Conservation (phyloP, 2,329 filamentous ascomycete genomes). For the Atkinsonella hypoxylon region DNA sequence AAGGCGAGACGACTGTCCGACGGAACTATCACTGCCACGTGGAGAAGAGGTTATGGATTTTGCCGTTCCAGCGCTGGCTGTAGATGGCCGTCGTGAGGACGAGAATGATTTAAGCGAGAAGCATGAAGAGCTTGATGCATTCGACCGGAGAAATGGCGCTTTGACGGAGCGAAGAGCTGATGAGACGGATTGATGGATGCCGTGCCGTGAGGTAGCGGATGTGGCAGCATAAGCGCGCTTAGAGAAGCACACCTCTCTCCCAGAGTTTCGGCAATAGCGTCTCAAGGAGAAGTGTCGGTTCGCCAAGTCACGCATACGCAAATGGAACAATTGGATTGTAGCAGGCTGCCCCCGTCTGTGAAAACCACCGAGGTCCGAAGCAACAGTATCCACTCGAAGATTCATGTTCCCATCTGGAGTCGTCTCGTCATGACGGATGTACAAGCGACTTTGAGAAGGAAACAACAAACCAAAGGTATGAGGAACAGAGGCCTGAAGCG, state of each 20-base stretch:
- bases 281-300: conserved; percentile 81
- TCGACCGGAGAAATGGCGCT: conserved; percentile 20
- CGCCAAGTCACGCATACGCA: conserved; percentile 86
- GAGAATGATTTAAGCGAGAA: conserved; percentile 10
- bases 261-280: conserved; percentile 84
- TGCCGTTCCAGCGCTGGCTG: conserved; percentile 11
- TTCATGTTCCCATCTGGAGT: conserved; percentile 95
- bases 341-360: conserved; percentile 16
- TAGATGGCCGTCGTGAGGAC: conserved; percentile 10
- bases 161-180: conserved; percentile 36
- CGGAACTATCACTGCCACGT: background rate
- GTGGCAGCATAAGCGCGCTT: conserved; percentile 48
- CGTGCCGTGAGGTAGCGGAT: conserved; percentile 4
- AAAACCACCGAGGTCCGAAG: conserved; percentile 22
- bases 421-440: conserved; percentile 81
- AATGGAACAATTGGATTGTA: conserved; percentile 71
- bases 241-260: conserved; percentile 82
- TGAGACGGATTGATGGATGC: conserved; percentile 21
- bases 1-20: background rate
- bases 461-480: conserved; percentile 76
- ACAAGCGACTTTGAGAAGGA: conserved; percentile 68
- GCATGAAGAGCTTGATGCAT: conserved; percentile 7
- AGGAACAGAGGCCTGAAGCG: conserved; percentile 52
- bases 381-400: conserved; percentile 71
- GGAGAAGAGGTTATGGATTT: conserved; percentile 1